phyloP scores from a whole-genome alignment of 2,329 filamentous ascomycete genomes.

The Ascochyta koolunga region DNA sequence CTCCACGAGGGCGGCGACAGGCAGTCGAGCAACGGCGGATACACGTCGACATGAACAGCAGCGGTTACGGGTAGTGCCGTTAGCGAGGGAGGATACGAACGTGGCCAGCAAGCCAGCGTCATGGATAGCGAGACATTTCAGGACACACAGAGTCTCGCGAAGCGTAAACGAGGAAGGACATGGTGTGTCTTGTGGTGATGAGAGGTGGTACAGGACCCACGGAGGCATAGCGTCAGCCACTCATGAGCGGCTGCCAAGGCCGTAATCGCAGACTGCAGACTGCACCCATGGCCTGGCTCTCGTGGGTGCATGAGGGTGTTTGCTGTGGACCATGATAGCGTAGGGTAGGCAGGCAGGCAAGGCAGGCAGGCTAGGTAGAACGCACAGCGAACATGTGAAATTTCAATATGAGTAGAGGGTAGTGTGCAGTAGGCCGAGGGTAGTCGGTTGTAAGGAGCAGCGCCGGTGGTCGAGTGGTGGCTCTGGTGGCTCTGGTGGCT shows the following conservation, averaged over 20 bases:
- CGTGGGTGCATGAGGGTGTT: constrained; percentile 11
- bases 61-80: constrained; percentile 32
- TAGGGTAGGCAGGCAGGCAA: too few species aligned
- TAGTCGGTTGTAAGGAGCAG: constrained; percentile 1
- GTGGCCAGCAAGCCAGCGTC: constrained; percentile 32
- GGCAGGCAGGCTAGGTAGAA: not conserved
- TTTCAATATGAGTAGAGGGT: not conserved
- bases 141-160: constrained; percentile 30
- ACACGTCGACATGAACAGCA: constrained; percentile 31
- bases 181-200: constrained; percentile 24
- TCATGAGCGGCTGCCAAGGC: constrained; percentile 29
- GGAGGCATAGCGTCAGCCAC: constrained; percentile 25
- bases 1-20: constrained; percentile 47
- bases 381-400: not conserved
- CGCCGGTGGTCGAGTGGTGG: not conserved
- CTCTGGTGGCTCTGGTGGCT: too few species aligned
- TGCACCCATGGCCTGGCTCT: constrained; percentile 27
- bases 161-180: constrained; percentile 23
- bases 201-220: constrained; percentile 35
- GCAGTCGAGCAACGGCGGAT: constrained; percentile 34
- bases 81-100: constrained; percentile 32
- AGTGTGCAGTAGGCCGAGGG: constrained; percentile 6
- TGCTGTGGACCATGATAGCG: not conserved
- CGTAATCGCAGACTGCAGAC: constrained; percentile 25
- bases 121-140: constrained; percentile 23